phyloP scores from a whole-genome alignment of 805 yeast genomes.

The Wickerhamiella sorbophila region DNA sequence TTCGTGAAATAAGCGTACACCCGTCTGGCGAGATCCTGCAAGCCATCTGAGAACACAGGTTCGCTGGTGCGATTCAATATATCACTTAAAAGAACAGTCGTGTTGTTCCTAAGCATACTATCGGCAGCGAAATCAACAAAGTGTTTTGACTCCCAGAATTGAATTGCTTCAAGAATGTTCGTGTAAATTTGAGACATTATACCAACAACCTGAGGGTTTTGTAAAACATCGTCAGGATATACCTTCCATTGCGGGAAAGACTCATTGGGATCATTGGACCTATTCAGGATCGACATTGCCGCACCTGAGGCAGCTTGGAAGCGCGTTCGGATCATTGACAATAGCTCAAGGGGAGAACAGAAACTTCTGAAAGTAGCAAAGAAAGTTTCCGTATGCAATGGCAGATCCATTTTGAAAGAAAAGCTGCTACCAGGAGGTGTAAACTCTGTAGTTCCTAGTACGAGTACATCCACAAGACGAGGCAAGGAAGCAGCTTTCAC shows the following conservation, averaged over 20 bases:
- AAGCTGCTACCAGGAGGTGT: slow-evolving; percentile 17
- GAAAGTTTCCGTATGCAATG: slow-evolving; percentile 48
- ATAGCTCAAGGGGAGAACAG: slow-evolving; percentile 39
- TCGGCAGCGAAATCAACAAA: slow-evolving; percentile 65
- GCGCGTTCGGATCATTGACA: slow-evolving; percentile 40
- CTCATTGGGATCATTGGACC: slow-evolving; percentile 13
- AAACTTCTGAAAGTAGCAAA: slow-evolving; percentile 58
- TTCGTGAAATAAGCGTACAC: slow-evolving; percentile 9
- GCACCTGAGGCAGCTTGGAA: slow-evolving; percentile 51
- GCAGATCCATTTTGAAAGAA: slow-evolving; percentile 44
- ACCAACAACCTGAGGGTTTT: neutral
- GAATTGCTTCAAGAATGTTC: slow-evolving; percentile 65
- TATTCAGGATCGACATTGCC: slow-evolving; percentile 35
- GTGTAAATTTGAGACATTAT: slow-evolving; percentile 44
- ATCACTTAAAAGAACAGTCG: slow-evolving; percentile 2
- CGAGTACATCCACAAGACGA: slow-evolving; percentile 63
- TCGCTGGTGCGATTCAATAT: neutral
- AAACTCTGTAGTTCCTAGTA: slow-evolving; percentile 53
- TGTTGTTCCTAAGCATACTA: slow-evolving; percentile 38
- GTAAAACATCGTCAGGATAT: neutral
- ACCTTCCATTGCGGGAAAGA: slow-evolving; percentile 15
- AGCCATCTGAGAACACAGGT: slow-evolving; percentile 3
- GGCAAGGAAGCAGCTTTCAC: slow-evolving; percentile 61
- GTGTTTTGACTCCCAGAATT: slow-evolving; percentile 55
- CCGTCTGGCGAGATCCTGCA: slow-evolving; percentile 7